Evolutionary conservation across 108 stramenopile genomes (phyloP).

Genomic region (Skeletonema menzelii): DNA sequence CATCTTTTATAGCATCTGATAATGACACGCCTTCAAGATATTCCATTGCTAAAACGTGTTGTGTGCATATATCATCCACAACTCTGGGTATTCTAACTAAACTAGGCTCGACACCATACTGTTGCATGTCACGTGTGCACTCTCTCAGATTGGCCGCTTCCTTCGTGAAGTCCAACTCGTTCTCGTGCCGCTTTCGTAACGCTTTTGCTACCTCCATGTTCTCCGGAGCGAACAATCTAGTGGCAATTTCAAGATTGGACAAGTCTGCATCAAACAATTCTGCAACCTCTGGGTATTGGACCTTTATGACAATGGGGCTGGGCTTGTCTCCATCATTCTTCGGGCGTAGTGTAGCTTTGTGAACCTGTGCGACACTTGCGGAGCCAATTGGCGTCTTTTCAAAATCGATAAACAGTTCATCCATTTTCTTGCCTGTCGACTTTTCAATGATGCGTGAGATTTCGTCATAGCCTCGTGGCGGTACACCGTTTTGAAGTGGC

Average conservation of each 20-base stretch:
- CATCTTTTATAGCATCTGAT: conserved; percentile 56
- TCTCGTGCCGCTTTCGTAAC: conserved; percentile 53
- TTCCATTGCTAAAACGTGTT: conserved; percentile 82
- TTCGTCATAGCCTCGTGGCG: conserved; percentile 53
- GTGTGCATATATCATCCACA: conserved; percentile 56
- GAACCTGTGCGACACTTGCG: conserved; percentile 75
- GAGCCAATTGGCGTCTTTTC: conserved; percentile 65
- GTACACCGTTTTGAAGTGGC: conserved; percentile 80
- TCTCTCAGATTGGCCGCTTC: conserved; percentile 78
- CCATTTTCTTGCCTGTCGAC: conserved; percentile 43
- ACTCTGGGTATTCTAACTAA: conserved; percentile 68
- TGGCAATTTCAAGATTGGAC: conserved; percentile 69
- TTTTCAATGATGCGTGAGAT: conserved; percentile 69
- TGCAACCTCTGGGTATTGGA: conserved; percentile 78
- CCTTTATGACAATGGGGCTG: conserved; percentile 68
- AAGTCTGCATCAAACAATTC: conserved; percentile 79
- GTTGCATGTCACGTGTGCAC: conserved; percentile 56
- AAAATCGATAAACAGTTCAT: conserved; percentile 63
- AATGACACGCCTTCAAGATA: conserved; percentile 75
- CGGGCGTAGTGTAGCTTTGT: conserved; percentile 51
- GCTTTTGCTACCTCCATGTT: conserved; percentile 59
- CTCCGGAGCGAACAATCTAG: conserved; percentile 61
- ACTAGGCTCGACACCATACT: conserved; percentile 47
- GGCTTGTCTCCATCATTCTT: conserved; percentile 7
- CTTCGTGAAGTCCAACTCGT: conserved; percentile 69